Evolutionary conservation across 106 monocot genomes (phyloP), one percentile per base, ranked within the genome.

Genomic region (Ottelia alismoides): DNA sequence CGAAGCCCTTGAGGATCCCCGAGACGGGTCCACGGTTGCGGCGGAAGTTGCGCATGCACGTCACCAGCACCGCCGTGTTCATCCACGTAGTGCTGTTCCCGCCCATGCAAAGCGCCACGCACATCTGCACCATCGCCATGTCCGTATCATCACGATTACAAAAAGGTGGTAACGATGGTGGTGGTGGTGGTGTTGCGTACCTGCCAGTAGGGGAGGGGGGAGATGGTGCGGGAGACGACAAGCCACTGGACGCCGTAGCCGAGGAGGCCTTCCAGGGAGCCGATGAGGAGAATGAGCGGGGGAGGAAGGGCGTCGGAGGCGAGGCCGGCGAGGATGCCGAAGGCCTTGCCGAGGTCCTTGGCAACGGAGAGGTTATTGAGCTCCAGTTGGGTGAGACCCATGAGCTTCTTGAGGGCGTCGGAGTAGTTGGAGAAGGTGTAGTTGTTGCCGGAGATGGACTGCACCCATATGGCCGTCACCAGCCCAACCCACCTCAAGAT

Each of bases 371-470:
- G 62, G 29, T 32, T 51, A 51, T 62, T 62, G 62, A 62, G 62
- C 12, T 62, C 14, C 3, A 51, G 28, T 22, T 62, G 62, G 22
- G 49, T 62, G 30, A 62, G 31, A 16, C 62, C 62, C 62, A 62
- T 51, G 30, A 62, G 62, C 19, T 21, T 31, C 17, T 62, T 62
- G n/a, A 62, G 50, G 3, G 50, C 50, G 23, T 49, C 62, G 22
- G 62, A 62, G 62, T 62, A 62, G 62, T 62, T 62, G 22, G 62
- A 49, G 62, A 62, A 62, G 31, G 50, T 62, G 50, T 62, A 62
- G 62, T 62, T 62, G 50, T 51, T 62, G 9, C 62, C 62, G 21
- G 50, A 62, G 47, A 62, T 62, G 25, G 50, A 51, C 62, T 62
- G 62, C 10, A 62, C 62, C 62, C 62, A 62, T 1, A 62, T 51